Percentiles rank a stretch among this genome's conserved stretches.
Evolutionary conservation across 345 rosid genomes (phyloP).

Genomic region (Euphorbia tirucalli): DNA sequence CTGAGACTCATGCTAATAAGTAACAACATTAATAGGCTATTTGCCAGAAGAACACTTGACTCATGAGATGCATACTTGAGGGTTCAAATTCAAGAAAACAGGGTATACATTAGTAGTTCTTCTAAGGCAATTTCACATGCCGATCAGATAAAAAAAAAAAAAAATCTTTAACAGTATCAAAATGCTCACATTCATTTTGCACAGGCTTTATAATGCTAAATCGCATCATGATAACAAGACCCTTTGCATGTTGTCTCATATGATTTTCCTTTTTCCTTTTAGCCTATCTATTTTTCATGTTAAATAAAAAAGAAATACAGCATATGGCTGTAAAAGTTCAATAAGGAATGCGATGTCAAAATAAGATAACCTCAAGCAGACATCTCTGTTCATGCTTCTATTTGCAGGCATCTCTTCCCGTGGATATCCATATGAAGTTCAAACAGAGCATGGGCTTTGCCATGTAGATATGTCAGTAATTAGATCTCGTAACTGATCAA

Average conservation of each 20-base stretch:
- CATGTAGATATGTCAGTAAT: slow-evolving; percentile 77
- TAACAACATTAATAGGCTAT: not conserved
- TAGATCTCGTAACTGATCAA: slow-evolving; percentile 75
- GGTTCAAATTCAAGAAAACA: not conserved
- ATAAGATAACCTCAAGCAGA: slow-evolving; percentile 9
- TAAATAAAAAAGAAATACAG: not conserved
- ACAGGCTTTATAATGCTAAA: slow-evolving; percentile 1
- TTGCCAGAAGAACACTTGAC: not conserved
- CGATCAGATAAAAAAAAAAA: not conserved
- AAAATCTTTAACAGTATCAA: not conserved
- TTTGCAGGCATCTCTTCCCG: slow-evolving; percentile 7
- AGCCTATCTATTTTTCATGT: not conserved
- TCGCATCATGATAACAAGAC: not conserved
- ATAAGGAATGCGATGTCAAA: slow-evolving; percentile 1
- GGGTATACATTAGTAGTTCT: not conserved
- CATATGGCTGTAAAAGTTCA: slow-evolving; percentile 1
- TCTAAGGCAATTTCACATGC: not conserved
- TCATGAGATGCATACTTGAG: not conserved
- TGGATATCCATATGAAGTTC: not conserved
- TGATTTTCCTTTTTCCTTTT: not conserved
- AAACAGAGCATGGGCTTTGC: slow-evolving; percentile 81
- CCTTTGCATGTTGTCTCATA: slow-evolving; percentile 5
- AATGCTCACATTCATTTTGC: not conserved
- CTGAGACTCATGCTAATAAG: not conserved
- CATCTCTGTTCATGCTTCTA: not conserved